Evolutionary conservation across 129 eudicot species (phyloP).

Genomic region (Glebionis coronaria): DNA sequence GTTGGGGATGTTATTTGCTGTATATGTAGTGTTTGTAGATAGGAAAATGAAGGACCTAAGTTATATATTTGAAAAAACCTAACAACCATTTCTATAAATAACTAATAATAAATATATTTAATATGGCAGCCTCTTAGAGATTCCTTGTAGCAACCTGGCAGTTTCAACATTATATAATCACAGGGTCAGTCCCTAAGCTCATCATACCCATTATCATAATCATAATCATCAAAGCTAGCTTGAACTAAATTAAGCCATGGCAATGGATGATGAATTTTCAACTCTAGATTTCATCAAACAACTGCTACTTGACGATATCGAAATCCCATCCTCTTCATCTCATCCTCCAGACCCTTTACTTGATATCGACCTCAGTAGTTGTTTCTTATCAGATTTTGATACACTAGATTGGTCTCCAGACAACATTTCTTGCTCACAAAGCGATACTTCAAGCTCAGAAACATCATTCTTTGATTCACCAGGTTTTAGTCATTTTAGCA

Average conservation of each 20-base stretch:
- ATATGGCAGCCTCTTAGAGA: no score
- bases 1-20: no score
- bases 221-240: neutral
- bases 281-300: no score
- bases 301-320: slow-evolving; percentile 43
- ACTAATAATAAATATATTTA: no score
- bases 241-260: no score
- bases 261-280: no score
- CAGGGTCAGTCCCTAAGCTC: neutral
- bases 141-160: no score
- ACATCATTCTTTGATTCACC: slow-evolving; percentile 18
- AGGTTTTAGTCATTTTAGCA: no score
- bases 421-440: slow-evolving; percentile 17
- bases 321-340: neutral
- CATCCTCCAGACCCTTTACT: neutral
- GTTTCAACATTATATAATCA: slow-evolving; percentile 8
- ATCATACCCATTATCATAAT: neutral
- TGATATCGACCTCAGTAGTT: slow-evolving; percentile 17
- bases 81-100: neutral
- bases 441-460: slow-evolving; percentile 23
- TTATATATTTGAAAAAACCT: no score
- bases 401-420: neutral
- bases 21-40: no score
- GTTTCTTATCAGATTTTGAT: slow-evolving; percentile 7
- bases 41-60: no score